Base-by-base conservation (phyloP, 176 grass and related monocot genomes). In the Pontederia paniculata region DNA sequence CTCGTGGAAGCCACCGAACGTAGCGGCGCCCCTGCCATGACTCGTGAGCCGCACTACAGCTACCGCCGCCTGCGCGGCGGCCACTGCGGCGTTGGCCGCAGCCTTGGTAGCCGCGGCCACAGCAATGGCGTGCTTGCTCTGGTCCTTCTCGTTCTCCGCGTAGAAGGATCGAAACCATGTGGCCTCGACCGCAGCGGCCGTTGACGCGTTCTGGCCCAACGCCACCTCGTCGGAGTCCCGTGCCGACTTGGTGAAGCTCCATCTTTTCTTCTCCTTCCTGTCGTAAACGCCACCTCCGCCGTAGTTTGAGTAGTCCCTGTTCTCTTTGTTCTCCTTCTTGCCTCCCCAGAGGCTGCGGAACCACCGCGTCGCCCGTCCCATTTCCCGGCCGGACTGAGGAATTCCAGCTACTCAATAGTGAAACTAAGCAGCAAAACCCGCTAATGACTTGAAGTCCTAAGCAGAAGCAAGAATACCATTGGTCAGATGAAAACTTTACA, bases 41-140 rank as follows among this genome's bases (percentile, higher is more conserved):
- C 77, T 91, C 9, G 93, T 98, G 19, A 98, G 93, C 12, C 80
- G 73, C 1, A 88, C 93, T 41, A 98, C 93, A 42, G 76, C 86
- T 1, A 91, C 86, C 2, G 93, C 93, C 0, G 93, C 93, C 18
- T 98, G 86, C 0, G 93, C 86, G 0, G 93, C 93, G 0, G 86
- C 93, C 10, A 97, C 72, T 5, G 93, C 93, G 1, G 86, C 86
- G 62, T 97, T 86, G 0, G 93, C 86, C 0, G 93, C 93, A 0
- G 68, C 83, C 0, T 82, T 80, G 0, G 93, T 90, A 10, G 93
- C 93, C 44, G 93, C 93, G 0, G 86, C 93, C 0, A 90, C 83
- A 0, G 93, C 86, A 64, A 97, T 91, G 52, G 86, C 93, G 52
- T 91, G 86, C 83, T 84, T 91, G 86, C 77, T 98, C 80, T 91